phyloP scores from a whole-genome alignment of 805 yeast genomes.

The Saturnispora mendoncae region DNA sequence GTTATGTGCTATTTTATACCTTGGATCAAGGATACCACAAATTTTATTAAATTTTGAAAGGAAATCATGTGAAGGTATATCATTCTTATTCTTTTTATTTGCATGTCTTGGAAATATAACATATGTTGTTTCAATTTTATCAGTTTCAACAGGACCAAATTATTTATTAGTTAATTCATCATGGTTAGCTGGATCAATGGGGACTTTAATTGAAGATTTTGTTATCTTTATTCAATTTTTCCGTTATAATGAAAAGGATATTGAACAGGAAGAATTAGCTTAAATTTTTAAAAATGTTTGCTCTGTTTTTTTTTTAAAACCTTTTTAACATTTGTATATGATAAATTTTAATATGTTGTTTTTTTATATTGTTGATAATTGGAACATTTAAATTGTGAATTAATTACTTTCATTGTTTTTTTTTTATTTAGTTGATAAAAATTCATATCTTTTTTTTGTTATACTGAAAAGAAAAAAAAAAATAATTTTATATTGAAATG shows the following conservation, averaged over 20 bases:
- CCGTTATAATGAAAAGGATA: slow-evolving; percentile 42
- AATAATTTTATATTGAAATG: too few relatives aligned
- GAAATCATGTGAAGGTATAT: slow-evolving; percentile 91
- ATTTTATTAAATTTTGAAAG: slow-evolving; percentile 75
- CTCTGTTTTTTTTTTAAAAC: neutral
- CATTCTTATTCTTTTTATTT: slow-evolving; percentile 86
- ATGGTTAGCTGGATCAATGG: slow-evolving; percentile 88
- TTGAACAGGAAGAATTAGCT: slow-evolving; percentile 20
- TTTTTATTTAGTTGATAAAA: too few relatives aligned
- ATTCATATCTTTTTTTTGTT: neutral
- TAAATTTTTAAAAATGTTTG: too few relatives aligned
- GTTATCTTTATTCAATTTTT: slow-evolving; percentile 82
- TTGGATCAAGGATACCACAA: slow-evolving; percentile 92
- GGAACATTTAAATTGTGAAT: too few relatives aligned
- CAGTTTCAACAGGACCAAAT: slow-evolving; percentile 59
- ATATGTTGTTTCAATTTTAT: slow-evolving; percentile 76
- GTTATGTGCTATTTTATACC: slow-evolving; percentile 62
- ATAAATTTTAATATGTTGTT: too few relatives aligned
- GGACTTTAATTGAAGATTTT: slow-evolving; percentile 78
- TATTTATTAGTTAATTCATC: slow-evolving; percentile 77
- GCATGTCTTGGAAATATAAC: slow-evolving; percentile 93
- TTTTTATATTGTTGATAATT: too few relatives aligned
- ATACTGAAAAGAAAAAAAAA: too few relatives aligned
- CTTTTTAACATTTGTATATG: too few relatives aligned
- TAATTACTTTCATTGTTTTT: too few relatives aligned